A percentile compares a stretch with the other conserved stretches of the same genome.
Evolutionary conservation across 257 asterid species (phyloP).

Genomic region (Verbascum thapsus): DNA sequence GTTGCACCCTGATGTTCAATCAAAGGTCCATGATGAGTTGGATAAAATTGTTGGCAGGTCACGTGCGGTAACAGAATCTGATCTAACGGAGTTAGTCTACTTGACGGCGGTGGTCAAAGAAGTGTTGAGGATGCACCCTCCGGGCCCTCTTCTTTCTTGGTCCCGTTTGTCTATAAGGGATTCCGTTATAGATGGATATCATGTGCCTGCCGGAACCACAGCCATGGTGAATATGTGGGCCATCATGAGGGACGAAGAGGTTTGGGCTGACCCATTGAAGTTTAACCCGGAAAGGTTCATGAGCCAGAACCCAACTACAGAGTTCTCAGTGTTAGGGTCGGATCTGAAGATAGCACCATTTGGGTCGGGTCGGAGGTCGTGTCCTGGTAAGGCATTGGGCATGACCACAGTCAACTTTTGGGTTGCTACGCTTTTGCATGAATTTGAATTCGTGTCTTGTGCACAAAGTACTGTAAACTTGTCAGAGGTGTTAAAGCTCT

Average conservation of each 20-base stretch:
- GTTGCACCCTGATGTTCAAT: constrained; percentile 62
- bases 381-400: constrained; percentile 77
- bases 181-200: constrained; percentile 58
- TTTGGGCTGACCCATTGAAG: constrained; percentile 57
- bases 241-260: constrained; percentile 57
- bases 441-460: constrained; percentile 38
- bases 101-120: constrained; percentile 77
- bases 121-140: constrained; percentile 75
- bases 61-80: constrained; percentile 53
- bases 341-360: constrained; percentile 75
- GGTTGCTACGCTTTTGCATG: constrained; percentile 69
- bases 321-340: constrained; percentile 56
- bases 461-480: constrained; percentile 39
- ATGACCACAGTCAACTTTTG: constrained; percentile 60
- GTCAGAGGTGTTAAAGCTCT: constrained; percentile 51
- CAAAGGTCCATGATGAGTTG: constrained; percentile 60
- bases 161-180: constrained; percentile 69
- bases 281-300: constrained; percentile 72
- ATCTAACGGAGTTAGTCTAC: constrained; percentile 50
- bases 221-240: constrained; percentile 98
- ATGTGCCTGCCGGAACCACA: constrained; percentile 72
- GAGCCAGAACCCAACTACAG: background rate
- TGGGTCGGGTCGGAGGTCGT: constrained; percentile 81
- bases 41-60: constrained; percentile 57
- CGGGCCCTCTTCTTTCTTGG: constrained; percentile 93